A percentile compares a stretch with the other conserved stretches of the same genome.
Evolutionary conservation across 495 filamentous ascomycete species (phyloP).

Genomic region (Aspergillus campestris): DNA sequence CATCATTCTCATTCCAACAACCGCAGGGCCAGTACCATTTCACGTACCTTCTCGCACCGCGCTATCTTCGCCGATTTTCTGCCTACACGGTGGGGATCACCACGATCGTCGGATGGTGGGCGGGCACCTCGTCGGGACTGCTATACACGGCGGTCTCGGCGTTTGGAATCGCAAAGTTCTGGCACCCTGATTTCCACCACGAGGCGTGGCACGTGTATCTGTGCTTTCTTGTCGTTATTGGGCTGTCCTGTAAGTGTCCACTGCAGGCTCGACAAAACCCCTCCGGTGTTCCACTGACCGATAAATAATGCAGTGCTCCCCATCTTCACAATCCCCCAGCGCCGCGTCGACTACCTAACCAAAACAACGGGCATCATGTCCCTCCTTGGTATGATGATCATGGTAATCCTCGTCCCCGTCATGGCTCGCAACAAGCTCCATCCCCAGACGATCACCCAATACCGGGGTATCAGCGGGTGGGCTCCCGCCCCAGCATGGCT

Average conservation of each 20-base stretch:
- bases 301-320: slow-evolving; percentile 8
- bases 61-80: slow-evolving; percentile 12
- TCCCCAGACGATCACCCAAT: slow-evolving; percentile 9
- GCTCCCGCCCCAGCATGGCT: slow-evolving; percentile 13
- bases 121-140: slow-evolving; percentile 11
- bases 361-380: slow-evolving; percentile 13
- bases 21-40: slow-evolving; percentile 24
- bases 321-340: slow-evolving; percentile 9
- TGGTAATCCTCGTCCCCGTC: slow-evolving; percentile 9
- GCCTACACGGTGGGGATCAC: slow-evolving; percentile 24
- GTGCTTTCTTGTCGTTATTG: slow-evolving; percentile 10
- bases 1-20: too few species aligned
- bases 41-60: slow-evolving; percentile 22
- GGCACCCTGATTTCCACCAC: slow-evolving; percentile 14
- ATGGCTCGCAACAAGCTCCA: slow-evolving; percentile 11
- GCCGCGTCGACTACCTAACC: slow-evolving; percentile 9
- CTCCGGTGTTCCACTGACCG: not conserved
- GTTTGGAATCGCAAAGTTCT: slow-evolving; percentile 14
- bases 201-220: slow-evolving; percentile 22
- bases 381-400: slow-evolving; percentile 8
- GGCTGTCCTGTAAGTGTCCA: slow-evolving; percentile 6
- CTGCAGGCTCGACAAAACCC: not conserved
- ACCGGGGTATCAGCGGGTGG: slow-evolving; percentile 18
- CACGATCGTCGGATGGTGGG: slow-evolving; percentile 22
- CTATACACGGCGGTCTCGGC: slow-evolving; percentile 13